Evolutionary conservation across 208 protist genomes (phyloP).

Genomic region (Leishmania aethiopica): DNA sequence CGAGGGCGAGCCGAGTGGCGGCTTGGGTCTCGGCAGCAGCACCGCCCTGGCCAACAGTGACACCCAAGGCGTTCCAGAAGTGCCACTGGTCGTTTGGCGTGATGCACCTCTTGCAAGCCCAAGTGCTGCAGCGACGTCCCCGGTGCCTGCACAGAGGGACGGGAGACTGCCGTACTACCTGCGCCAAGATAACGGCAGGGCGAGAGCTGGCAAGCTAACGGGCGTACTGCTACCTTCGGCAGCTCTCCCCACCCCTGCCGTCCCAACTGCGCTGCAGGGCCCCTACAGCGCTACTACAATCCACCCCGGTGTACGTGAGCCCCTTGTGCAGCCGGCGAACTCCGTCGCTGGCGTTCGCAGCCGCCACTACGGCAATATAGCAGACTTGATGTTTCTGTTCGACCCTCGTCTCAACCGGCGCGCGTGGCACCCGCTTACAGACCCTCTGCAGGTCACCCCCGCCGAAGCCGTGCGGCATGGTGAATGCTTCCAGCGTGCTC

Average conservation of each 20-base stretch:
- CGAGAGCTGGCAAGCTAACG: background rate
- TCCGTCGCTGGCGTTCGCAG: background rate
- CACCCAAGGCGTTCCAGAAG: background rate
- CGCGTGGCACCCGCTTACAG: constrained; percentile 29
- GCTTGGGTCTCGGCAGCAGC: background rate
- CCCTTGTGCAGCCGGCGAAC: background rate
- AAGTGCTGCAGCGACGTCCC: background rate
- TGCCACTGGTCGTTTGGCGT: background rate
- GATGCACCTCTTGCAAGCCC: background rate
- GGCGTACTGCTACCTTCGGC: constrained; percentile 19
- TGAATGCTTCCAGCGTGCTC: constrained; percentile 9
- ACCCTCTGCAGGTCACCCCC: constrained; percentile 3
- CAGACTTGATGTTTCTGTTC: constrained; percentile 24
- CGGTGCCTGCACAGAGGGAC: background rate
- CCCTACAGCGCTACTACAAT: background rate
- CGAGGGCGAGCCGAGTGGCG: background rate
- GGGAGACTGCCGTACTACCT: constrained; percentile 61
- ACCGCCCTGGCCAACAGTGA: background rate
- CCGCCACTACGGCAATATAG: constrained; percentile 27
- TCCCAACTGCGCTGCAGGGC: background rate
- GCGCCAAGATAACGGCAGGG: constrained; percentile 17
- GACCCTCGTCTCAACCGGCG: constrained; percentile 24
- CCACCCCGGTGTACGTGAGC: background rate
- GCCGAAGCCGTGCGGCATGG: background rate
- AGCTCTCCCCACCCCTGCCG: background rate